Evolutionary conservation across 2,329 filamentous ascomycete genomes (phyloP).

Genomic region (Neofusicoccum ribis): DNA sequence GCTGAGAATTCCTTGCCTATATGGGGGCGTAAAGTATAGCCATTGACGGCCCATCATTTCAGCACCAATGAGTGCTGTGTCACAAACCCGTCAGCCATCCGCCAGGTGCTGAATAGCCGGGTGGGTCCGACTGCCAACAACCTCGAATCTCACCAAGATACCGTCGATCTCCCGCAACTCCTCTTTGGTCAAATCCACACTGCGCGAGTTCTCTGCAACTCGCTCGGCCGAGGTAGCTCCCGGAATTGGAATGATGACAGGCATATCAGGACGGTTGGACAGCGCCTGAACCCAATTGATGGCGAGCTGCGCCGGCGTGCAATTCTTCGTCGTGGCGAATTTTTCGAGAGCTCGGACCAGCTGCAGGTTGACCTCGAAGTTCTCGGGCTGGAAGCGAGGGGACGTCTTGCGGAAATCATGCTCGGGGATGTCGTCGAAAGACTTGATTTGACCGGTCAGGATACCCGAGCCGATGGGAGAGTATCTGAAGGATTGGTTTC

Average conservation of each 20-base stretch:
- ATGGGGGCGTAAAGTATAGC: too few relatives aligned
- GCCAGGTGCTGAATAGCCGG: constrained; percentile 27
- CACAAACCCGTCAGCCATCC: too few relatives aligned
- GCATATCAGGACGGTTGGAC: constrained; percentile 54
- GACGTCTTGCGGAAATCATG: constrained; percentile 49
- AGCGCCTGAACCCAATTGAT: constrained; percentile 62
- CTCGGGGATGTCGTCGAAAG: constrained; percentile 57
- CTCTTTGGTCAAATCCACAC: constrained; percentile 50
- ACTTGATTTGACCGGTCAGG: constrained; percentile 43
- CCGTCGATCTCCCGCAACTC: constrained; percentile 55
- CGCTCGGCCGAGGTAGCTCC: constrained; percentile 60
- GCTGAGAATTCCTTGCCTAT: too few relatives aligned
- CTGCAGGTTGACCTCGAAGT: constrained; percentile 66
- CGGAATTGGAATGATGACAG: constrained; percentile 65
- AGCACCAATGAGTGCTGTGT: too few relatives aligned
- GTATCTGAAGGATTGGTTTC: constrained; percentile 48
- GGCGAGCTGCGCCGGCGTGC: constrained; percentile 65
- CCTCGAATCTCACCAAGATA: constrained; percentile 51
- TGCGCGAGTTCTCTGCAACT: constrained; percentile 60
- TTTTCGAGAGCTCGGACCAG: constrained; percentile 60
- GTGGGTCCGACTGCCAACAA: constrained; percentile 52
- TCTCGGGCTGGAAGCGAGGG: constrained; percentile 64
- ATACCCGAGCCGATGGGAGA: constrained; percentile 54
- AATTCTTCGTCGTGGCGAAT: constrained; percentile 60
- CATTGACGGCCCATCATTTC: too few relatives aligned